Percentiles rank a stretch among this genome's conserved stretches.
phyloP scores from a whole-genome alignment of 805 yeast species.

The Myxozyma monticola region DNA sequence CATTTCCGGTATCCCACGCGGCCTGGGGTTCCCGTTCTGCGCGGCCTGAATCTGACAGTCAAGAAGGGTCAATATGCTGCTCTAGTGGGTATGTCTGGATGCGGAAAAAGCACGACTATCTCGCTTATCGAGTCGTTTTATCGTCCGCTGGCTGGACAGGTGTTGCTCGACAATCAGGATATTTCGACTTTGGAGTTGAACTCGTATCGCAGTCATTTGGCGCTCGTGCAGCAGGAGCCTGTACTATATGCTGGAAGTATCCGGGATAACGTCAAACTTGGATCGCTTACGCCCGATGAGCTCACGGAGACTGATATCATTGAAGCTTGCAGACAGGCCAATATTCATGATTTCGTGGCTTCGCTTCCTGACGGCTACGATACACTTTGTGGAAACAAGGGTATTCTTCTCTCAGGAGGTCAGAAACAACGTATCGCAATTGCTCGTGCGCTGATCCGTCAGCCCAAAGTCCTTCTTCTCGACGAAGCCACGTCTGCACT shows the following conservation, averaged over 20 bases:
- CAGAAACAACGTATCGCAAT: conserved; percentile 66
- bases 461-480: conserved; percentile 55
- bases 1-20: conserved; percentile 38
- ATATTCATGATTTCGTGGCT: conserved; percentile 51
- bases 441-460: conserved; percentile 60
- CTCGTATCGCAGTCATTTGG: conserved; percentile 52
- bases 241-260: conserved; percentile 74
- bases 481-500: conserved; percentile 60
- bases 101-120: conserved; percentile 47
- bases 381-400: conserved; percentile 49
- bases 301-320: conserved; percentile 43
- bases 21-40: conserved; percentile 34
- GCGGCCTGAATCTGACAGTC: conserved; percentile 36
- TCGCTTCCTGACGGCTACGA: conserved; percentile 57
- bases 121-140: conserved; percentile 57
- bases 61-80: conserved; percentile 86
- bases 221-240: conserved; percentile 62
- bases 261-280: conserved; percentile 64
- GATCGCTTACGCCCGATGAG: conserved; percentile 33
- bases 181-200: conserved; percentile 51
- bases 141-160: conserved; percentile 51
- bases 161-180: conserved; percentile 53
- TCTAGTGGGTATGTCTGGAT: conserved; percentile 82
- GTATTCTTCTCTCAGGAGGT: conserved; percentile 63
- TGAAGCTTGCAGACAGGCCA: conserved; percentile 52